Percentiles rank a stretch among this genome's conserved stretches.
phyloP scores from a whole-genome alignment of 768 basidiomycete species.

The Lentinula sp. region DNA sequence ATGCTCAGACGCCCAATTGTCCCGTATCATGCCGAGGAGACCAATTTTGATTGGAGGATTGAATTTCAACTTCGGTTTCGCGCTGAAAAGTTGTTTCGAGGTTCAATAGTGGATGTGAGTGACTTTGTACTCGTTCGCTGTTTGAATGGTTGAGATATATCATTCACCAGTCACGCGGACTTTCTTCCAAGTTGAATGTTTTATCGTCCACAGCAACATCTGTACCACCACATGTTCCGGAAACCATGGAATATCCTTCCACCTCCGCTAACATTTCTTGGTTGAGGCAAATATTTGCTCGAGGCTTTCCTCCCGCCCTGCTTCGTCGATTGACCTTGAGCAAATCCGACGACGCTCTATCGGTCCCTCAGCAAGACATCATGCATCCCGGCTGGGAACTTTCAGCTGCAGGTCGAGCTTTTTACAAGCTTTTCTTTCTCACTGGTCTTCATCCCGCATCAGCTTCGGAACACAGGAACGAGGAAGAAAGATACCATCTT shows the following conservation, averaged over 20 bases:
- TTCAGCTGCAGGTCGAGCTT: slow-evolving; percentile 1
- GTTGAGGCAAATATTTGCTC: neutral
- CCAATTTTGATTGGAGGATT: neutral
- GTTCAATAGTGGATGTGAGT: neutral
- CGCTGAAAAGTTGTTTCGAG: neutral
- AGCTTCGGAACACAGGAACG: neutral
- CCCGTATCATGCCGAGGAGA: neutral
- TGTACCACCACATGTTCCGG: neutral
- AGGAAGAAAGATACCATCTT: neutral
- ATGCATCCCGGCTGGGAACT: neutral
- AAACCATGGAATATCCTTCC: neutral
- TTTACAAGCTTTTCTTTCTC: slow-evolving; percentile 1
- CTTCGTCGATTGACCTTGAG: neutral
- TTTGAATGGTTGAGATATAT: neutral
- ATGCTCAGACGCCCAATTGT: neutral
- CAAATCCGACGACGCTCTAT: neutral
- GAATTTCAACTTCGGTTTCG: neutral
- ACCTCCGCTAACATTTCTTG: neutral
- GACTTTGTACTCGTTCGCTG: neutral
- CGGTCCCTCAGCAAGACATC: neutral
- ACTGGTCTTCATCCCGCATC: neutral
- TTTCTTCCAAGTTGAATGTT: neutral
- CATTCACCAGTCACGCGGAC: neutral
- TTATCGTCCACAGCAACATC: neutral
- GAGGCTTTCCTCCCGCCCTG: neutral